Conservation (phyloP, 2,329 filamentous ascomycete genomes). For the Fusarium pseudonygamai region DNA sequence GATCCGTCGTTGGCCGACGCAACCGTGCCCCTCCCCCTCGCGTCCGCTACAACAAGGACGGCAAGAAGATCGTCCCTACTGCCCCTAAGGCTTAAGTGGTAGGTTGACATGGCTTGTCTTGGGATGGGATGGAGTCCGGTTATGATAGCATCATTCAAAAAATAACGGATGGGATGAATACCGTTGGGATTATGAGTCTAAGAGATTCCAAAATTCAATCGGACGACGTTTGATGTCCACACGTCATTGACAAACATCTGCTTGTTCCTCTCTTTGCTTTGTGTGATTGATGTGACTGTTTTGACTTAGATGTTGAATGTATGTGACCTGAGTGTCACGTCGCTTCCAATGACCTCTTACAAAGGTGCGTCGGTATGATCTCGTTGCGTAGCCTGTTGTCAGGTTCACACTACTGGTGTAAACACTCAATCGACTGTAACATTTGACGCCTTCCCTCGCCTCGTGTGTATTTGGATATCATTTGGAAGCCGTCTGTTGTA, state of each 20-base stretch:
- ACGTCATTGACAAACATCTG: slow-evolving; percentile 24
- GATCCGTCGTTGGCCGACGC: slow-evolving; percentile 94
- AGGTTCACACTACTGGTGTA: accelerated
- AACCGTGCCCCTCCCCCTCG: slow-evolving; percentile 98
- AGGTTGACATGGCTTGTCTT: slow-evolving; percentile 40
- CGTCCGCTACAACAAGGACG: slow-evolving; percentile 99
- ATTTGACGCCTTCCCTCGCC: too few species aligned
- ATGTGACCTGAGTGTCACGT: neutral
- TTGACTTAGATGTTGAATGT: accelerated
- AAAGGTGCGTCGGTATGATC: neutral
- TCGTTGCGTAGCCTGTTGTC: accelerated
- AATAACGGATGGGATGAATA: slow-evolving; percentile 50
- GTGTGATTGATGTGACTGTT: neutral
- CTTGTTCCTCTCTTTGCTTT: too few species aligned
- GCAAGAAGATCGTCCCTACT: slow-evolving; percentile 98
- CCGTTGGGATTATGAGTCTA: slow-evolving; percentile 46
- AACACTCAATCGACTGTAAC: too few species aligned
- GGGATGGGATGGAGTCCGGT: slow-evolving; percentile 53
- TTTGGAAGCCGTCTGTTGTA: neutral
- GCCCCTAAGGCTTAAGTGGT: slow-evolving; percentile 51
- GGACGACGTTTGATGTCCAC: slow-evolving; percentile 40
- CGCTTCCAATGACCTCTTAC: neutral
- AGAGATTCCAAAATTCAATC: slow-evolving; percentile 45
- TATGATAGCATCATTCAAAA: slow-evolving; percentile 51
- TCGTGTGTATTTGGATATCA: accelerated